Conservation (phyloP, 228 moss, liverwort and hornwort species). For the Sphagnum fallax region DNA sequence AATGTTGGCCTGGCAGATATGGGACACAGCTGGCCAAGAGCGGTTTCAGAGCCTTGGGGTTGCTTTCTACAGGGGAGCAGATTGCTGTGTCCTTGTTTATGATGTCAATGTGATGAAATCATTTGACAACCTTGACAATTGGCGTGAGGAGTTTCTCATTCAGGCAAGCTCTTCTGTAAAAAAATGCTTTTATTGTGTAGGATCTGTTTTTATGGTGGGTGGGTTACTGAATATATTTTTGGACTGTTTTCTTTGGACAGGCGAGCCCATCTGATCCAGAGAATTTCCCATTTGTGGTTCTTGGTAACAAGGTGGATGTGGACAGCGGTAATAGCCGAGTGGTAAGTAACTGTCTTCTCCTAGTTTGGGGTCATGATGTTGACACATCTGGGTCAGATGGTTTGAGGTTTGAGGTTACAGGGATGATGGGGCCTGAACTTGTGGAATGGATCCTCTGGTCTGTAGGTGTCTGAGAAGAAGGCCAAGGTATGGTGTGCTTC, state of each 20-base stretch:
- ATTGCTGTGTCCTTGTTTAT: slow-evolving; percentile 96
- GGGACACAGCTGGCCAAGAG: slow-evolving; percentile 98
- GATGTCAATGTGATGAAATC: slow-evolving; percentile 98
- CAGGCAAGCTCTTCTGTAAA: slow-evolving; percentile 35
- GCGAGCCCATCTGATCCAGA: slow-evolving; percentile 80
- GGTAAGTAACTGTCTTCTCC: slow-evolving; percentile 4
- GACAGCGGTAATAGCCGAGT: slow-evolving; percentile 79
- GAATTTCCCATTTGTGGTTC: slow-evolving; percentile 86
- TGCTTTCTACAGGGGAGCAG: slow-evolving; percentile 94
- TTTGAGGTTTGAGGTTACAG: too few species aligned
- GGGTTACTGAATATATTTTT: not conserved
- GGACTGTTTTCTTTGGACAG: slow-evolving; percentile 19
- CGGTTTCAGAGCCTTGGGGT: slow-evolving; percentile 96
- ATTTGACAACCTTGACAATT: slow-evolving; percentile 90
- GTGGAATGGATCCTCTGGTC: not conserved
- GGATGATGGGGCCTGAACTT: too few species aligned
- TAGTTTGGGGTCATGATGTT: too few species aligned
- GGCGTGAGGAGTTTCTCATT: slow-evolving; percentile 96
- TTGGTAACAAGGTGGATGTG: slow-evolving; percentile 87
- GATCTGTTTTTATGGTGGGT: not conserved
- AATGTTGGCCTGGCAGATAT: slow-evolving; percentile 39
- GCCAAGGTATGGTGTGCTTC: slow-evolving; percentile 92
- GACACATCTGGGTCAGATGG: too few species aligned
- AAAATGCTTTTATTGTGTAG: not conserved
- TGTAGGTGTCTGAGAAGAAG: slow-evolving; percentile 94